Evolutionary conservation across 805 yeast genomes (phyloP), one percentile per base, ranked within the genome.

Genomic region (Lipomyces chichibuensis): DNA sequence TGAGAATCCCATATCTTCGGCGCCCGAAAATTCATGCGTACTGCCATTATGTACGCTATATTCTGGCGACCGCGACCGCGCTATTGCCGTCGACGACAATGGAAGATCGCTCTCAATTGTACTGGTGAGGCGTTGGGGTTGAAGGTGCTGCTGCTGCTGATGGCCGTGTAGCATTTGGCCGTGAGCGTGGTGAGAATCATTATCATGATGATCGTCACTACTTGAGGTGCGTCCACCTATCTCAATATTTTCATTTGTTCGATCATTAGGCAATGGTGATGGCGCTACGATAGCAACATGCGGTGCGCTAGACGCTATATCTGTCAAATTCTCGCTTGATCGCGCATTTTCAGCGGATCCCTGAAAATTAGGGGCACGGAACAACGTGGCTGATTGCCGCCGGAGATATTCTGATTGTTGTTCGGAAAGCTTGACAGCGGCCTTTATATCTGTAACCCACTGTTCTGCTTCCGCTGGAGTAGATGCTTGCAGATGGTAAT

Each of bases 381-480:
- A 62, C 2, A 58, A 13, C 7, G 65, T 39, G 57, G 54, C 57
- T 4, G 68, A 62, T 29, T 62, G 57, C 33, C 64, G 58, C 3
- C 43, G 37, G 46, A 52, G 60, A 55, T 25, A 49, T 33, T 60
- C 60, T 2, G 29, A 52, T 33, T 39, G 32, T 17, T 52, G 60
- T 60, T 71, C 74, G 2, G 69, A 69, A 3, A 70, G 62, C 37
- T 71, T 67, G 3, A 75, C 76, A 2, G 74, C 66, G 6, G 62
- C 65, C 14, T 72, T 66, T 5, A 77, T 64, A 29, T 69, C 70
- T 32, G 72, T 73, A 33, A 74, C 76, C 80, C 80, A 77, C 14
- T 62, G 71, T 60, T 73, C 74, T 11, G 77, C 75, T 32, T 76
- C 78, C 7, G 66, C 59, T 2, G 59, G 63, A 17, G 72, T 66